A percentile compares a stretch with the other conserved stretches of the same genome.
phyloP scores from a whole-genome alignment of 768 basidiomycete genomes.

The Lentinula lateritia region DNA sequence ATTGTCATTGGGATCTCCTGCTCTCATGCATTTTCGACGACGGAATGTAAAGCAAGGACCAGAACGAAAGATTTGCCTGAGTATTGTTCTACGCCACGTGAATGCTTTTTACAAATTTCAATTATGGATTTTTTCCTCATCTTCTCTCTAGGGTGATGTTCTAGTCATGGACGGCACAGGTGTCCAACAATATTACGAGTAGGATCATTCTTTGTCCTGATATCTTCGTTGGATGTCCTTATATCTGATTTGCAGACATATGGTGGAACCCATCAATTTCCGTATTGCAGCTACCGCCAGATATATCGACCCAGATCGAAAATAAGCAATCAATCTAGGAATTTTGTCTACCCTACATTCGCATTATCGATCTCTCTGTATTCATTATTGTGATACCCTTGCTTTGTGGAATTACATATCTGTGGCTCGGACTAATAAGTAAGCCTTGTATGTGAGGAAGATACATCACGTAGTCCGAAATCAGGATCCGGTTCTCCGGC shows the following conservation, averaged over 20 bases:
- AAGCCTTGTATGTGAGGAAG: neutral
- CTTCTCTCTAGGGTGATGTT: constrained; percentile 58
- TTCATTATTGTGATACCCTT: neutral
- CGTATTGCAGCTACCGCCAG: constrained; percentile 80
- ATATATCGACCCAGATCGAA: constrained; percentile 30
- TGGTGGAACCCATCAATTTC: constrained; percentile 69
- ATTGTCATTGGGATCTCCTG: constrained; percentile 70
- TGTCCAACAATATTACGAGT: constrained; percentile 72
- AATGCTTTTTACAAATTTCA: constrained; percentile 11
- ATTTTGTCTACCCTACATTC: neutral
- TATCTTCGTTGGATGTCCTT: neutral
- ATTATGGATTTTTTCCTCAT: neutral
- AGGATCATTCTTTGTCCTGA: constrained; percentile 2
- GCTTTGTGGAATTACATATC: neutral
- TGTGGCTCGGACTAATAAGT: neutral
- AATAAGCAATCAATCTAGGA: neutral
- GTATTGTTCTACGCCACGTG: constrained; percentile 64
- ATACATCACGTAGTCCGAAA: neutral
- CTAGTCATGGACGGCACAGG: constrained; percentile 70
- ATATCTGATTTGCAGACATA: constrained; percentile 46
- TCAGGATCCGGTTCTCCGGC: neutral
- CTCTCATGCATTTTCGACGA: constrained; percentile 73
- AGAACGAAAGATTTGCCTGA: constrained; percentile 31
- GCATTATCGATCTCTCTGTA: neutral
- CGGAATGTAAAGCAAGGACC: constrained; percentile 8